Conservation (phyloP, 257 asterid species). For the Solanum clarkiae region DNA sequence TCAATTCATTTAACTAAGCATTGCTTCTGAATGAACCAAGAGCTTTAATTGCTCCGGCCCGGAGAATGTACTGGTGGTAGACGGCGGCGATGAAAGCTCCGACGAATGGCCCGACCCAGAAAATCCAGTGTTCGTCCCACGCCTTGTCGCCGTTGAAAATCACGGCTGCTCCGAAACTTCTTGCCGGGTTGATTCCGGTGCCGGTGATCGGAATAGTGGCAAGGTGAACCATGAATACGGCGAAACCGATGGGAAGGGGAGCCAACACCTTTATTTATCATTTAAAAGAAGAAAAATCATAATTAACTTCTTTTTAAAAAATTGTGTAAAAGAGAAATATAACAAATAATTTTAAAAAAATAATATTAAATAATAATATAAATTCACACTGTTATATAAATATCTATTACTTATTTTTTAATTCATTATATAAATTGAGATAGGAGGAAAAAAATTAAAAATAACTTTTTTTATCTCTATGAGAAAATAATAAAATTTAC, state of each 20-base stretch:
- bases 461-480: background rate
- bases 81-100: conserved; percentile 70
- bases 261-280: conserved; percentile 45
- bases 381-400: background rate
- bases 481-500: too few relatives aligned
- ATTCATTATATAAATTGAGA: background rate
- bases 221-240: conserved; percentile 72
- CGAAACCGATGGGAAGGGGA: conserved; percentile 76
- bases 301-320: background rate
- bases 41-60: conserved; percentile 54
- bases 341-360: background rate
- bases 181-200: conserved; percentile 71
- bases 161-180: conserved; percentile 75
- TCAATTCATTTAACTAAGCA: conserved; percentile 2
- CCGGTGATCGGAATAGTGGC: conserved; percentile 81
- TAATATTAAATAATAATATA: background rate
- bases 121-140: conserved; percentile 72
- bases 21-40: conserved; percentile 72
- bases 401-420: background rate
- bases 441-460: background rate
- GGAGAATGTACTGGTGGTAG: conserved; percentile 48
- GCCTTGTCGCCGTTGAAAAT: conserved; percentile 38
- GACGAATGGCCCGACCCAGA: conserved; percentile 72
- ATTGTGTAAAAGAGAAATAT: background rate
- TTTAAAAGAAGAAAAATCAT: background rate